Percentiles rank a stretch among this genome's conserved stretches.
phyloP scores from a whole-genome alignment of 1,284 basidiomycete genomes.

The Pascua guehoae region DNA sequence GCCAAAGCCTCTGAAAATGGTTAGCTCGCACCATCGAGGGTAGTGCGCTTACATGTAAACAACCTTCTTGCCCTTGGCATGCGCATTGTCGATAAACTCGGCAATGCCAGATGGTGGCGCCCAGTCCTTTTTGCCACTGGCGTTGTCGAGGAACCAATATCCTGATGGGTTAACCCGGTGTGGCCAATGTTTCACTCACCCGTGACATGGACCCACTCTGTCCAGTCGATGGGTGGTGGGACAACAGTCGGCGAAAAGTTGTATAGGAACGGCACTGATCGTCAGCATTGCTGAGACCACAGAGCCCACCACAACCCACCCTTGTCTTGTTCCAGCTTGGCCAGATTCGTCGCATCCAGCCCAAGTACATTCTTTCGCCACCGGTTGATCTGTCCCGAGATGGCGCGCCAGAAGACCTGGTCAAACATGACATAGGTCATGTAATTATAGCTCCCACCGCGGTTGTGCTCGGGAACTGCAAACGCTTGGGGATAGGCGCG shows the following conservation, averaged over 20 bases:
- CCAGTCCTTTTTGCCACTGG: constrained; percentile 83
- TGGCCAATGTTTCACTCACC: constrained; percentile 53
- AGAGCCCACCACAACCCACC: neutral
- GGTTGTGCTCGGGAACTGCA: constrained; percentile 55
- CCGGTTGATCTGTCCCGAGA: constrained; percentile 66
- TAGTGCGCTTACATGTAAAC: constrained; percentile 68
- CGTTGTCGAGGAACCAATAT: constrained; percentile 92
- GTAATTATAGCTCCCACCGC: constrained; percentile 49
- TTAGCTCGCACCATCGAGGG: neutral
- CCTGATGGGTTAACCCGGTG: constrained; percentile 52
- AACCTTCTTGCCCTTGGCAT: constrained; percentile 72
- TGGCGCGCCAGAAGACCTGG: constrained; percentile 72
- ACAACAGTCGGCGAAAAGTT: constrained; percentile 66
- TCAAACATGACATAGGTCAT: constrained; percentile 58
- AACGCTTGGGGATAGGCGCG: constrained; percentile 64
- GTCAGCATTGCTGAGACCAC: constrained; percentile 29
- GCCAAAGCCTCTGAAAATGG: constrained; percentile 68
- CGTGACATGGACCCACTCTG: constrained; percentile 94
- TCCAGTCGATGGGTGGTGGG: constrained; percentile 91
- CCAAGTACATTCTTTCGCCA: constrained; percentile 63
- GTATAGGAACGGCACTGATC: constrained; percentile 65
- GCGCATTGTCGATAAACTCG: constrained; percentile 75
- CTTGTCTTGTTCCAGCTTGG: constrained; percentile 50
- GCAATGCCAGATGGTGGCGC: constrained; percentile 72
- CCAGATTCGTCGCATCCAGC: constrained; percentile 62